phyloP scores from a whole-genome alignment of 148 eudicot genomes.

The Persicaria maculosa region DNA sequence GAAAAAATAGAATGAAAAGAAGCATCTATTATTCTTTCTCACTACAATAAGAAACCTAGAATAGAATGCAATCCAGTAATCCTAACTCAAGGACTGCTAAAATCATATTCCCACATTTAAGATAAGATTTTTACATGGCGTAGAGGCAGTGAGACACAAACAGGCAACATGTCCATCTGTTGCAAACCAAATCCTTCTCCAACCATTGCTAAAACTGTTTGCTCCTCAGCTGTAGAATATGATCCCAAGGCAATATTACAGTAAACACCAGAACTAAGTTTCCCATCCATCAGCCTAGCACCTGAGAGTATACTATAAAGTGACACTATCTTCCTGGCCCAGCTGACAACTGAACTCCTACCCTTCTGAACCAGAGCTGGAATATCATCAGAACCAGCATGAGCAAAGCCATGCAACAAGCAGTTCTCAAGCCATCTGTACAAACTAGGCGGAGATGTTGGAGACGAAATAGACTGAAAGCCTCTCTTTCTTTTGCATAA shows the following conservation, averaged over 20 bases:
- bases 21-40: background rate
- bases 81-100: background rate
- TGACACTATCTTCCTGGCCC: constrained; percentile 80
- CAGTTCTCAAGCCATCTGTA: constrained; percentile 92
- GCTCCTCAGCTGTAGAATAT: constrained; percentile 56
- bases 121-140: constrained; percentile 58
- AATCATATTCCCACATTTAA: background rate
- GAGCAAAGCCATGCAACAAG: constrained; percentile 55
- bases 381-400: constrained; percentile 50
- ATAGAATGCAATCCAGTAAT: background rate
- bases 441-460: constrained; percentile 66
- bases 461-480: constrained; percentile 22
- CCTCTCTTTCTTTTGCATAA: constrained; percentile 37
- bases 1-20: background rate
- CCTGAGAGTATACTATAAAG: constrained; percentile 88
- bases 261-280: constrained; percentile 67
- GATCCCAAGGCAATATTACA: constrained; percentile 77
- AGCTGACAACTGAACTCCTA: constrained; percentile 60
- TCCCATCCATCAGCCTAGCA: constrained; percentile 44
- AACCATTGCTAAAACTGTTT: constrained; percentile 85
- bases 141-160: constrained; percentile 86
- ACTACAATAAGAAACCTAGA: background rate
- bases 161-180: constrained; percentile 86
- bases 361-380: constrained; percentile 62
- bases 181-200: constrained; percentile 94